These are phyloP conservation scores for Kluyveromyces sp. DNA, from an alignment of 1,139 yeast species.

Conservation along the genomic window DNA sequence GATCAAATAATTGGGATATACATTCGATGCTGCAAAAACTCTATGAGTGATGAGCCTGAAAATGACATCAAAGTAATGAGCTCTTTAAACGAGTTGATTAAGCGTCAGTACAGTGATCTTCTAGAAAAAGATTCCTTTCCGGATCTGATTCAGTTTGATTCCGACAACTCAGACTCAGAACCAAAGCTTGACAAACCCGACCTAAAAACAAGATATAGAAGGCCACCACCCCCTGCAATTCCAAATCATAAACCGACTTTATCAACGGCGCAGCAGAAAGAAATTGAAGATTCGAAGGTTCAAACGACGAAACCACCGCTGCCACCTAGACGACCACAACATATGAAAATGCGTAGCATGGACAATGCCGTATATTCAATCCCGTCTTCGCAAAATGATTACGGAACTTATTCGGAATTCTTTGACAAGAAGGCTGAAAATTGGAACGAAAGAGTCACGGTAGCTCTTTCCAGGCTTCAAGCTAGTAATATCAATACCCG, in stretches of 20 bases:
- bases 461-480: constrained; percentile 28
- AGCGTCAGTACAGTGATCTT: constrained; percentile 14
- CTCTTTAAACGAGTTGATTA: constrained; percentile 29
- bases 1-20: constrained; percentile 64
- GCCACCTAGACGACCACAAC: constrained; percentile 22
- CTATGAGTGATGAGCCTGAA: constrained; percentile 48
- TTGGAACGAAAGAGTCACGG: constrained; percentile 38
- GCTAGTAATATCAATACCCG: constrained; percentile 17
- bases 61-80: constrained; percentile 32
- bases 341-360: constrained; percentile 9
- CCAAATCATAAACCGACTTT: constrained; percentile 18
- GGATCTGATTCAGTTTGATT: constrained; percentile 10
- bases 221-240: constrained; percentile 11
- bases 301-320: constrained; percentile 16
- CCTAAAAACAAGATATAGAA: not conserved
- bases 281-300: constrained; percentile 10
- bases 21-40: constrained; percentile 69
- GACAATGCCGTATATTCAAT: constrained; percentile 16
- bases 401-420: constrained; percentile 21
- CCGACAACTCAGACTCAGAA: constrained; percentile 9
- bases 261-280: constrained; percentile 12
- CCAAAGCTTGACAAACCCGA: constrained; percentile 10
- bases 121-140: constrained; percentile 12
- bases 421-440: constrained; percentile 37
- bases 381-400: constrained; percentile 25